Evolutionary conservation across 805 yeast genomes (phyloP), one percentile per base, ranked within the genome.

Genomic region (Metschnikowia lochheadii): DNA sequence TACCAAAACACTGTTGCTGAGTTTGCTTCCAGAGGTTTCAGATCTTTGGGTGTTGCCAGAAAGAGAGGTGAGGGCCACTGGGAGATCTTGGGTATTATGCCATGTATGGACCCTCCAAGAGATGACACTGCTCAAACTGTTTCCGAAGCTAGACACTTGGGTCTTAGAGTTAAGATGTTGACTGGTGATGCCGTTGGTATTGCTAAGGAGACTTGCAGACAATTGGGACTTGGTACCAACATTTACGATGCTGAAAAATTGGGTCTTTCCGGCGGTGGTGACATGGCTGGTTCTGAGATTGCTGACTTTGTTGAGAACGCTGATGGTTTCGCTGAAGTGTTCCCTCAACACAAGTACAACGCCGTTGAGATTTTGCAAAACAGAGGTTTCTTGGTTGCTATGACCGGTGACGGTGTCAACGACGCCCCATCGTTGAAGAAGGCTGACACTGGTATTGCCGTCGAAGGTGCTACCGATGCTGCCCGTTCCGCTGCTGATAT

Each of bases 321-420:
- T 60, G 97, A 89, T 79, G 97, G 97, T 82, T 89, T 89, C 58
- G 96, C 96, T 75, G 96, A 89, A 80, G 96, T 89, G 71, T 89
- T 89, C 95, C 97, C 97, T 63, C 96, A 89, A 81, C 96, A 89
- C 81, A 89, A 89, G 80, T 89, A 87, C 81, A 88, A 85, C 72
- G 96, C 91, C 67, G 97, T 89, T 75, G 96, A 89, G 79, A 88
- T 89, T 72, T 82, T 89, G 75, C 96, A 89, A 81, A 82, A 85
- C 73, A 85, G 96, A 83, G 96, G 96, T 77, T 89, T 87, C 85
- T 82, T 89, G 78, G 96, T 90, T 78, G 97, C 96, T 76, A 89
- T 89, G 97, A 89, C 97, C 81, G 97, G 97, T 87, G 97, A 89
- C 73, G 97, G 97, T 88, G 96, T 89, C 72, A 89, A 89, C 81